Evolutionary conservation across 108 stramenopile species (phyloP), one percentile per base, ranked within the genome.

Genomic region (Skeletonema menzelii): DNA sequence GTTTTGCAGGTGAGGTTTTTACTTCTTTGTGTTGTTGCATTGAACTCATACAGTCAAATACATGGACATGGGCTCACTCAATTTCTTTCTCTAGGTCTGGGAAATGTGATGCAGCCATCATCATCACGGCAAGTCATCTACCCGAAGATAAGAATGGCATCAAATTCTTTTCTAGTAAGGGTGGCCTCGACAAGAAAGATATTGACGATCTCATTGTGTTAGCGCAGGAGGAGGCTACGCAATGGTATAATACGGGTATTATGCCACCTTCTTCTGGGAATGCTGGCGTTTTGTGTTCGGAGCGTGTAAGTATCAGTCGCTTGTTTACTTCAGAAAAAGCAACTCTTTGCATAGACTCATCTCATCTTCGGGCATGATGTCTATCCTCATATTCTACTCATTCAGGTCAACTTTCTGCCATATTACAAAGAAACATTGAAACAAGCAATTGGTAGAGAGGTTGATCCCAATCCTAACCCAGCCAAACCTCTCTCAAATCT

Each of bases 81-180:
- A 3, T 32, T 32, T 32, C 31, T 32, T 7, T 7, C 31, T 32
- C 31, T 63, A 85, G 88, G 24, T 60, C 87, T 34, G 72, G 59
- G 0, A 73, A 79, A 20, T 88, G 87, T 60, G 79, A 89, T 68
- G 92, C 86, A 66, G 88, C 82, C 20, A 87, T 86, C 37, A 94
- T 94, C 86, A 82, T 91, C 15, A 95, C 93, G 8, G 93, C 93
- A 12, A 83, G 82, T 13, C 93, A 95, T 75, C 73, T 95, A 17
- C 93, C 93, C 1, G 79, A 62, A 27, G 93, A 95, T 72, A 80
- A 82, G 27, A 95, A 95, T 79, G 93, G 93, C 37, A 58, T 95
- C 47, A 95, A 95, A 70, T 87, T 95, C 72, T 95, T 91, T 70
- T 57, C 70, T 15, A 46, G 56, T 46, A 58, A 80, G 3, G 84